Conservation (phyloP, 331 rosid genomes). For the Phaseolus coccineus region DNA sequence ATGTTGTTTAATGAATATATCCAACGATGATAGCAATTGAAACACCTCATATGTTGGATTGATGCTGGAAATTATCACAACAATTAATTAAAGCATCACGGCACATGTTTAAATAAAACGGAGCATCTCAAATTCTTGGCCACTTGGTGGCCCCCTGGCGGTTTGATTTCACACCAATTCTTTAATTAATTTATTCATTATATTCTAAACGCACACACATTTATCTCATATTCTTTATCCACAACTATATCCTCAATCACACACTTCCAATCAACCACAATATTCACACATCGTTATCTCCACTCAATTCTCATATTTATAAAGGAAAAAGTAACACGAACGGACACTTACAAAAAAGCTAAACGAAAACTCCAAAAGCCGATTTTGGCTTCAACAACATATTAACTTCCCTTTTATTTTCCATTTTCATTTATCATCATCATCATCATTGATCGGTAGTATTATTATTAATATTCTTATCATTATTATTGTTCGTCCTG, state of each 20-base stretch:
- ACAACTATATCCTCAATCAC: slow-evolving; percentile 37
- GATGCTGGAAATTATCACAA: slow-evolving; percentile 38
- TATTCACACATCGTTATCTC: slow-evolving; percentile 12
- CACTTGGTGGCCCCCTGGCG: slow-evolving; percentile 31
- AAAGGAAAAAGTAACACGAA: background rate
- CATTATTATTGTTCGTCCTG: background rate
- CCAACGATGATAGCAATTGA: background rate
- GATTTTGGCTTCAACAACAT: background rate
- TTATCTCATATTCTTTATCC: slow-evolving; percentile 40
- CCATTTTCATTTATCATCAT: slow-evolving; percentile 25
- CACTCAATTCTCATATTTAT: background rate
- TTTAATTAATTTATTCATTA: background rate
- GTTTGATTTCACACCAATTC: slow-evolving; percentile 37
- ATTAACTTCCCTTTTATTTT: background rate
- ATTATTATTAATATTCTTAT: background rate
- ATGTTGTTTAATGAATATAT: slow-evolving; percentile 19
- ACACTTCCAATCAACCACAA: slow-evolving; percentile 21
- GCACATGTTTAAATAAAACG: slow-evolving; percentile 43
- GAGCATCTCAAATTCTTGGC: slow-evolving; percentile 33
- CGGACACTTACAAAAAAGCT: background rate
- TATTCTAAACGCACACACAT: background rate
- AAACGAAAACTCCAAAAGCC: background rate
- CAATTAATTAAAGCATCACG: slow-evolving; percentile 44
- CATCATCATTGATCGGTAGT: background rate
- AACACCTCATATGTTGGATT: slow-evolving; percentile 35